Evolutionary conservation across 2,329 filamentous ascomycete genomes (phyloP).

Genomic region (Alternaria ventricosa): DNA sequence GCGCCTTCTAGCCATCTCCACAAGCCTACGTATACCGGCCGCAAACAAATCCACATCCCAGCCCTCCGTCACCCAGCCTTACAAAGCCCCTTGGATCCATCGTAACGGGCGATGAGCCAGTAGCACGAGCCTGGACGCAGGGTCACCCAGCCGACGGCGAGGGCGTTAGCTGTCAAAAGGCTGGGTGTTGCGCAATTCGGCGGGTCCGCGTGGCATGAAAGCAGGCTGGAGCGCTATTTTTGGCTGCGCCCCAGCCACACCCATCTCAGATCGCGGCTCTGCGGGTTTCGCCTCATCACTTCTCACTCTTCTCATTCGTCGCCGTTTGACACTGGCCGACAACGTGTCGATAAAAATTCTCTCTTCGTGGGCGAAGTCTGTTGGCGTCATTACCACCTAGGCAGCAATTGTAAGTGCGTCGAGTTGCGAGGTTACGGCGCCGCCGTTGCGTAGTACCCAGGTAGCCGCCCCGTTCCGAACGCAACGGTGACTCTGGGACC

Average conservation of each 20-base stretch:
- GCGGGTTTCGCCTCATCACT: not conserved
- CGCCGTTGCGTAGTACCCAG: not conserved
- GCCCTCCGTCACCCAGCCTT: constrained; percentile 12
- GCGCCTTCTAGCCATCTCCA: constrained; percentile 9
- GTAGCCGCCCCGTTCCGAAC: not conserved
- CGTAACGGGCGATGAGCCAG: not conserved
- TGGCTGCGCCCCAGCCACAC: constrained; percentile 11
- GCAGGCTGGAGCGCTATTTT: constrained; percentile 12
- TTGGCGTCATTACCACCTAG: not conserved
- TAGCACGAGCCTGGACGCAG: constrained; percentile 4
- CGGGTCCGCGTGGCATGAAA: not conserved
- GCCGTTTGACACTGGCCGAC: not conserved
- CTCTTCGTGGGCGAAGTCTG: not conserved
- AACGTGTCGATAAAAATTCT: not conserved
- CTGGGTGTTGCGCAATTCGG: constrained; percentile 3
- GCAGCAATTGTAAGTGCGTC: not conserved
- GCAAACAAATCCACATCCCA: constrained; percentile 16
- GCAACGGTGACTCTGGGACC: not conserved
- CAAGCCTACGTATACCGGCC: constrained; percentile 15
- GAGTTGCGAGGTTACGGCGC: not conserved
- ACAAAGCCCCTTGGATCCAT: constrained; percentile 7
- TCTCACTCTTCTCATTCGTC: not conserved
- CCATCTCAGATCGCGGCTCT: constrained; percentile 1
- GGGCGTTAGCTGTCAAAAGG: constrained; percentile 3
- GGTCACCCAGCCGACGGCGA: not conserved